These are phyloP conservation scores for Scleromitrula shiraiana DNA, from an alignment of 2,329 filamentous ascomycete genomes.

Conservation along the genomic window DNA sequence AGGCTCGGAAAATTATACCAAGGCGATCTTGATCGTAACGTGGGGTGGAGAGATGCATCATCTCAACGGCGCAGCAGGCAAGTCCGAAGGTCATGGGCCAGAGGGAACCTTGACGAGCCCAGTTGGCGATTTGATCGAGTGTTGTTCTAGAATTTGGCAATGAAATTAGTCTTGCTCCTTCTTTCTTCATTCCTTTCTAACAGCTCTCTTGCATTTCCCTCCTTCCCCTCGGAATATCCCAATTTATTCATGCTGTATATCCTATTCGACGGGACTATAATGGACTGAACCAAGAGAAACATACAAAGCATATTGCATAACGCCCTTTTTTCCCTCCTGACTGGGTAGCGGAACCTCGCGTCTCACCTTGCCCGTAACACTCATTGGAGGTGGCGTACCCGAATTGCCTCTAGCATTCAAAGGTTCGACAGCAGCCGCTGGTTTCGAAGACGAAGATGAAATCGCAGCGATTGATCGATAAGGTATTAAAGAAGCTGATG, in stretches of 20 bases:
- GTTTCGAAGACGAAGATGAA: slow-evolving; percentile 56
- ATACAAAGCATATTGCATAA: slow-evolving; percentile 80
- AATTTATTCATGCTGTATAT: too few species aligned
- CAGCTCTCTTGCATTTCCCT: not conserved
- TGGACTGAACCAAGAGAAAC: slow-evolving; percentile 31
- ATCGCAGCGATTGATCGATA: slow-evolving; percentile 57
- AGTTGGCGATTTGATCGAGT: slow-evolving; percentile 73
- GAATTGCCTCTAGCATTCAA: slow-evolving; percentile 46
- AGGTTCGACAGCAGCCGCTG: slow-evolving; percentile 50
- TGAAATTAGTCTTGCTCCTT: too few species aligned
- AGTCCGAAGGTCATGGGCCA: slow-evolving; percentile 88
- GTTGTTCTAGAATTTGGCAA: slow-evolving; percentile 56
- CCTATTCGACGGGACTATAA: not conserved
- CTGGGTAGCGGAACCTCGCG: slow-evolving; percentile 70
- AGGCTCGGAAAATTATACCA: slow-evolving; percentile 85
- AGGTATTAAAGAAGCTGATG: slow-evolving; percentile 52
- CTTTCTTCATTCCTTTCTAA: not conserved
- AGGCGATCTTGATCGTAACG: slow-evolving; percentile 84
- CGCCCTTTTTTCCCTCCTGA: slow-evolving; percentile 72
- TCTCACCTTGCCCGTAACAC: slow-evolving; percentile 41
- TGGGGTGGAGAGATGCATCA: slow-evolving; percentile 86
- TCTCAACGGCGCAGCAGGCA: slow-evolving; percentile 83
- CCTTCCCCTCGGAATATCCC: too few species aligned
- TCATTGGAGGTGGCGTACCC: slow-evolving; percentile 43
- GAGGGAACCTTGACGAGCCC: slow-evolving; percentile 74